Evolutionary conservation across 805 yeast genomes (phyloP), one percentile per base, ranked within the genome.

Genomic region (Cyberlindnera euphorbiiphila): DNA sequence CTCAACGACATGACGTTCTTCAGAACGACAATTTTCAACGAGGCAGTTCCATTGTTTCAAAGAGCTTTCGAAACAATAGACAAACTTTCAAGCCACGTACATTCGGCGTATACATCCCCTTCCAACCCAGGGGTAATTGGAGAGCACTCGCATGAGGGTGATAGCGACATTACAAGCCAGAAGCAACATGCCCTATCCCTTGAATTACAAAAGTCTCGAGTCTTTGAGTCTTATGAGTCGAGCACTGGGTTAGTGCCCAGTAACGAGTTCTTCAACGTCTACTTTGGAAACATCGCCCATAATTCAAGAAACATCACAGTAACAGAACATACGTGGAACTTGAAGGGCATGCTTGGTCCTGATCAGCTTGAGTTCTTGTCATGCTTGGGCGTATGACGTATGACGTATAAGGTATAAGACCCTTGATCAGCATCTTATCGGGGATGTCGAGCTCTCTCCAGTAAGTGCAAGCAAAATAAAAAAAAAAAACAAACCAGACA

Each of bases 191-290:
- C 32, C 6, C 37, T 48, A 3, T 37, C 50, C 1, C 27, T 33
- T 22, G 39, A 37, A 5, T 20, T 51, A 10, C 46, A 47, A 13
- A 39, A 38, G 15, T 47, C 53, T 2, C 29, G 34, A 4, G 49
- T 51, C 2, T 43, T 51, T 17, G 47, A 47, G 11, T 33, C 42
- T 3, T 27, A 38, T 15, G 56, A 51, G 23, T 47, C 53, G 2
- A 29, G 29, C 3, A 24, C 25, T n/a, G 56, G 56, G 0, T 27
- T 51, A 24, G 34, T 51, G 3, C 56, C 56, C 14, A 38, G 41
- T 9, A 46, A 47, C 25, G 56, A 51, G 25, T 51, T 51, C 42
- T 47, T 46, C 29, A 49, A 47, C 33, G 25, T 39, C 8, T 50
- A 44, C 25, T 39, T 50, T 18, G 35, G 47, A 1, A 22, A 34